A percentile compares a stretch with the other conserved stretches of the same genome.
These are phyloP conservation scores for Gracilariopsis chorda DNA, from an alignment of 23 red algal species.

Conservation along the genomic window DNA sequence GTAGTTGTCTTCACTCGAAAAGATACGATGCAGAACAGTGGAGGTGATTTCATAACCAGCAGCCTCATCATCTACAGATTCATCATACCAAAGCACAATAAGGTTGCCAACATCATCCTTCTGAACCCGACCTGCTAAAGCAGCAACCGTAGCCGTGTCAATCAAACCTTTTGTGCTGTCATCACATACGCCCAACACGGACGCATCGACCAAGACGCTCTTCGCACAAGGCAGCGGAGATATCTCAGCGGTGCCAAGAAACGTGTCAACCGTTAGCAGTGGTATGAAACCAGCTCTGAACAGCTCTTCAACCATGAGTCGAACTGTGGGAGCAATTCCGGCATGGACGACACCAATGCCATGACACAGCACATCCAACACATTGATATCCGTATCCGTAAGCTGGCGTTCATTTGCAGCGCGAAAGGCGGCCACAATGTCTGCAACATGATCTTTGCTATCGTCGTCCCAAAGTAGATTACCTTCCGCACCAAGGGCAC, in stretches of 20 bases:
- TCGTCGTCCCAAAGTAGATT: slow-evolving; percentile 48
- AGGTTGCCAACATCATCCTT: slow-evolving; percentile 64
- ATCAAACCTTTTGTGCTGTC: slow-evolving; percentile 36
- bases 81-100: slow-evolving; percentile 47
- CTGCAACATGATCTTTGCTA: slow-evolving; percentile 8
- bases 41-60: slow-evolving; percentile 43
- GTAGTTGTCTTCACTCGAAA: neutral
- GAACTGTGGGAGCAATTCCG: neutral
- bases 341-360: slow-evolving; percentile 40
- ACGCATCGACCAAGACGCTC: slow-evolving; percentile 37
- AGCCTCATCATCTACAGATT: slow-evolving; percentile 39
- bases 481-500: slow-evolving; percentile 1
- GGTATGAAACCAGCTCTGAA: slow-evolving; percentile 15
- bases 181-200: slow-evolving; percentile 24
- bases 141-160: neutral
- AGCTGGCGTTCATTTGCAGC: neutral
- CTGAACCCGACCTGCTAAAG: slow-evolving; percentile 25
- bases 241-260: slow-evolving; percentile 28
- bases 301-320: slow-evolving; percentile 47
- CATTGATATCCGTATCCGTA: neutral
- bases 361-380: slow-evolving; percentile 8
- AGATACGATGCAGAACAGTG: slow-evolving; percentile 14
- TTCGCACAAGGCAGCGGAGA: slow-evolving; percentile 20
- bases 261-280: slow-evolving; percentile 17
- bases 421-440: slow-evolving; percentile 1